Percentiles rank a stretch among this genome's conserved stretches.
Conservation (phyloP, 768 basidiomycete species). For the button mushroom (Agaricus bisporus) region DNA sequence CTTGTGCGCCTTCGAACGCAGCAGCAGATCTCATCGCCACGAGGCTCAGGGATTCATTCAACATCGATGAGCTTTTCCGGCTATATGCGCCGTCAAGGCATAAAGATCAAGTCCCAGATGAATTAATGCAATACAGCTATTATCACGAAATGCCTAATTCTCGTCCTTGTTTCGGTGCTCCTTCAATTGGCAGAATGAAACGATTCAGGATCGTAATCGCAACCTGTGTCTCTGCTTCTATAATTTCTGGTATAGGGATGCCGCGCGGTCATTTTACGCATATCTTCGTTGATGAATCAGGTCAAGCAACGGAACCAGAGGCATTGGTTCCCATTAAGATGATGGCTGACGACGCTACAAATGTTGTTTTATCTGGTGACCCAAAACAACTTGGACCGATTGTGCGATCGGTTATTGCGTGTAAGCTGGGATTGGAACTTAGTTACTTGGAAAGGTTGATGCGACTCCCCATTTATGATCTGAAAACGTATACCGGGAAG, state of each 20-base stretch:
- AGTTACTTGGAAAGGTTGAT: conserved; percentile 63
- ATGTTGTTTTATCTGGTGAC: conserved; percentile 61
- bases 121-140: conserved; percentile 31
- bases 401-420: conserved; percentile 51
- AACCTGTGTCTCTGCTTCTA: conserved; percentile 60
- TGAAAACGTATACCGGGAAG: conserved; percentile 20
- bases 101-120: conserved; percentile 39
- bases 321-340: conserved; percentile 57
- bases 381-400: conserved; percentile 70
- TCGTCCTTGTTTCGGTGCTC: conserved; percentile 28
- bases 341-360: conserved; percentile 45
- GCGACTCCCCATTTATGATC: conserved; percentile 16
- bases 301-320: conserved; percentile 68
- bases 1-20: conserved; percentile 60
- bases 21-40: conserved; percentile 57
- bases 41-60: conserved; percentile 28
- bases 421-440: conserved; percentile 46
- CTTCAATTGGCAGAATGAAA: conserved; percentile 28
- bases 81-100: conserved; percentile 47
- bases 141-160: conserved; percentile 23
- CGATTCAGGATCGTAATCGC: conserved; percentile 49
- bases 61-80: conserved; percentile 40
- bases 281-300: conserved; percentile 69
- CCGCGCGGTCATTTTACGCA: conserved; percentile 58
- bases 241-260: conserved; percentile 50